These are phyloP conservation scores for Erysimum cheiranthoides DNA, from an alignment of 345 rosid genomes.

Conservation along the genomic window DNA sequence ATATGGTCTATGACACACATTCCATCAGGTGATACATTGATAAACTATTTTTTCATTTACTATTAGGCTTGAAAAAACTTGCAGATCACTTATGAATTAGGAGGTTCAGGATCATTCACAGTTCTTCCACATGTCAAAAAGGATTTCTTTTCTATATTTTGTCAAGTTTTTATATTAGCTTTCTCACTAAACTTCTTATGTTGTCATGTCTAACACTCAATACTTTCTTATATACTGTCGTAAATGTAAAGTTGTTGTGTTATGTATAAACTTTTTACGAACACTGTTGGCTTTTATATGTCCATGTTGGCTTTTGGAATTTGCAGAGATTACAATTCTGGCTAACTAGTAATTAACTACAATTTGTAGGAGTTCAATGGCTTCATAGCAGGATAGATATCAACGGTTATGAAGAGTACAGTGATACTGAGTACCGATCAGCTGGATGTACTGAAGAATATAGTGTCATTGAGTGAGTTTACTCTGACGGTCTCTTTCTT, in stretches of 20 bases:
- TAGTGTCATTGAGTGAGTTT: constrained; percentile 68
- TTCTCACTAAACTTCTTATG: not conserved
- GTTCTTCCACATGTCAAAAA: not conserved
- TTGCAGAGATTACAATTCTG: not conserved
- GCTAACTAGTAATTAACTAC: too few relatives aligned
- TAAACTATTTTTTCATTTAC: too few relatives aligned
- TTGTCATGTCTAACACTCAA: not conserved
- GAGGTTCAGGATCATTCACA: too few relatives aligned
- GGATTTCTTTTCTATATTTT: not conserved
- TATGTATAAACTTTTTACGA: not conserved
- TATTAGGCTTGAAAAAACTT: too few relatives aligned
- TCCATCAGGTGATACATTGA: constrained; percentile 71
- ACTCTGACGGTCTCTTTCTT: not conserved
- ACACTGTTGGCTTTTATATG: too few relatives aligned
- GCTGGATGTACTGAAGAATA: constrained; percentile 92
- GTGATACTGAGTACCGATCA: constrained; percentile 83
- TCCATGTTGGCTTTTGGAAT: not conserved
- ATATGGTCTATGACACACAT: constrained; percentile 87
- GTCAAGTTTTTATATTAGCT: not conserved
- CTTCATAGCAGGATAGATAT: constrained; percentile 84
- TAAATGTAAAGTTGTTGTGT: not conserved
- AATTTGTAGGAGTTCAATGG: constrained; percentile 79
- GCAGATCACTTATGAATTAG: too few relatives aligned
- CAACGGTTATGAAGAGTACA: constrained; percentile 87
- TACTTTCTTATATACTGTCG: not conserved